Evolutionary conservation across 2,329 filamentous ascomycete species (phyloP), one percentile per base, ranked within the genome.

Genomic region (Sporothrix euskadiensis): DNA sequence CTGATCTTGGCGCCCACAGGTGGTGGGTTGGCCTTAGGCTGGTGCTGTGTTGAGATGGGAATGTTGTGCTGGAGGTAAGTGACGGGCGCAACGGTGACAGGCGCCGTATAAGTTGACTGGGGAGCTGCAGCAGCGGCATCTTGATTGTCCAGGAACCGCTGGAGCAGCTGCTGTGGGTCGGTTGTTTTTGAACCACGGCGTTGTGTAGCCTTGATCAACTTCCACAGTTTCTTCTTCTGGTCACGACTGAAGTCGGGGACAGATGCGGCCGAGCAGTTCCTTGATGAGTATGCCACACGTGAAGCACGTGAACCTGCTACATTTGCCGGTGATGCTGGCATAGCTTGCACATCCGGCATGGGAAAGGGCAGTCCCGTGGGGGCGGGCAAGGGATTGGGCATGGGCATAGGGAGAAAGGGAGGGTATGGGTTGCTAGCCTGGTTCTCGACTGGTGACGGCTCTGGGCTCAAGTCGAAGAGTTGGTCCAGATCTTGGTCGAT

Each of bases 11-110:
- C 65, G 4, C 72, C 59, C 3, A 10, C 30, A 12, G 74, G 69
- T 5, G 76, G 74, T 26, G 54, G 65, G 44, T 74, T 75, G 26
- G 44, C 32, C 72, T 74, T 75, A n/a, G 44, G 65, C 59, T 73
- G 52, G 14, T 19, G 54, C 63, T 76, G 75, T 8, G 74, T 65
- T 22, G 63, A 39, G 9, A 66, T 47, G 12, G 57, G 71, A 8
- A 68, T 47, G 26, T 72, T 54, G 57, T 66, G 47, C 16, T 2
- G 14, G n/a, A 26, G 1, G 4, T 44, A 35, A 39, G 49, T 9
- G 14, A 30, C 26, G 30, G 54, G 30, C 10, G 35, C n/a, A n/a
- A 14, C 19, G 16, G 52, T 9, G 14, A 4, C 10, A n/a, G 47
- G 32, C 3, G 57, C 7, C 7, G 30, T 30, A n/a, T 19, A 44